phyloP scores from a whole-genome alignment of 805 yeast species.

The Starmera dryadoides region DNA sequence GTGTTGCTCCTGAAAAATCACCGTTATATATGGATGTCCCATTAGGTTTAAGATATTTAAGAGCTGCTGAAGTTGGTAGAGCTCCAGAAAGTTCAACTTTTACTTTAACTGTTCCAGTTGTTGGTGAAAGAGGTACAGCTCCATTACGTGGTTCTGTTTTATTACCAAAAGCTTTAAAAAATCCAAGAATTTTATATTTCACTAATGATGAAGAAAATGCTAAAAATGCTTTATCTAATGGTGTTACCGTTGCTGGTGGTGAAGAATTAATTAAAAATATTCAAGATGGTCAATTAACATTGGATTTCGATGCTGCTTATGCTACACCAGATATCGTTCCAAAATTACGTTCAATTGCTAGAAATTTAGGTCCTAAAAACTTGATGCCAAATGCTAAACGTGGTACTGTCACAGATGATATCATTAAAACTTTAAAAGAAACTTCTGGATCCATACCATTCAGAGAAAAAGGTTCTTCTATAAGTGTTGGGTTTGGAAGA shows the following conservation, averaged over 20 bases:
- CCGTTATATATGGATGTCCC: slow-evolving; percentile 70
- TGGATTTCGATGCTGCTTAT: slow-evolving; percentile 66
- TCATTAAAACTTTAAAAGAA: slow-evolving; percentile 42
- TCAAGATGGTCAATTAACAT: slow-evolving; percentile 36
- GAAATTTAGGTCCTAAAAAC: slow-evolving; percentile 80
- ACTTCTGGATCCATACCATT: slow-evolving; percentile 68
- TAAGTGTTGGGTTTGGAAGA: slow-evolving; percentile 68
- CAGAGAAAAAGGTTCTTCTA: slow-evolving; percentile 59
- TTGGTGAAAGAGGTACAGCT: slow-evolving; percentile 71
- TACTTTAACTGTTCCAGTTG: slow-evolving; percentile 53
- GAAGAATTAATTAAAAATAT: slow-evolving; percentile 59
- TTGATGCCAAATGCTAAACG: slow-evolving; percentile 82
- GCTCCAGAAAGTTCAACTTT: slow-evolving; percentile 65
- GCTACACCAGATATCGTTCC: slow-evolving; percentile 78
- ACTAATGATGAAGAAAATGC: slow-evolving; percentile 48
- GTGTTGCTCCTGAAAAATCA: slow-evolving; percentile 33
- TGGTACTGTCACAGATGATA: slow-evolving; percentile 76
- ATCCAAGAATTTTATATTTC: slow-evolving; percentile 60
- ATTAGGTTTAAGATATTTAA: slow-evolving; percentile 64
- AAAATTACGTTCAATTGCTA: slow-evolving; percentile 62
- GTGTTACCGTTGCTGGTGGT: slow-evolving; percentile 69
- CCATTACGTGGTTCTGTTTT: slow-evolving; percentile 65
- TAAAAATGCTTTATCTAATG: slow-evolving; percentile 44
- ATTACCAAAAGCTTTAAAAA: slow-evolving; percentile 67
- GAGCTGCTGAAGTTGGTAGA: slow-evolving; percentile 90